These are phyloP conservation scores for Thalia dealbata DNA, from an alignment of 176 grass and related monocot genomes.

Conservation along the genomic window DNA sequence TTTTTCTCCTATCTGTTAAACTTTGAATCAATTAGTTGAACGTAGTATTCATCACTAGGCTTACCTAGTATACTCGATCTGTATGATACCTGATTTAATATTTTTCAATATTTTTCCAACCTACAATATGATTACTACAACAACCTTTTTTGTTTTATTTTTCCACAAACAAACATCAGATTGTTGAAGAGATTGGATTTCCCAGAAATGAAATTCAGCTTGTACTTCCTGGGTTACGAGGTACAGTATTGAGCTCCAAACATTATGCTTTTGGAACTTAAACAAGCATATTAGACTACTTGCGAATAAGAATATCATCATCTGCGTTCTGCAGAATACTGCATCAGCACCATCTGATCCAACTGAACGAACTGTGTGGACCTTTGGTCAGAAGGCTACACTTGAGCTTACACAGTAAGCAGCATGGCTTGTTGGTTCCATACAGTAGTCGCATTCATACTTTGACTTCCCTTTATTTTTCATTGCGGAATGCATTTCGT, in stretches of 20 bases:
- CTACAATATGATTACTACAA: not conserved
- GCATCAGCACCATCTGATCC: conserved; percentile 58
- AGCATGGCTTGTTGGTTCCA: not conserved
- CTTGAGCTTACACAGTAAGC: conserved; percentile 88
- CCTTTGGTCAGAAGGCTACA: conserved; percentile 90
- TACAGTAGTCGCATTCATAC: conserved; percentile 1
- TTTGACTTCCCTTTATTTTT: not conserved
- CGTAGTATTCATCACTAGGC: too few relatives aligned
- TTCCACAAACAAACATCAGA: conserved; percentile 21
- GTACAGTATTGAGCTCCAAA: too few relatives aligned
- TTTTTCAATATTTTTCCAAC: too few relatives aligned
- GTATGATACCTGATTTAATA: not conserved
- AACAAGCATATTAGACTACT: not conserved
- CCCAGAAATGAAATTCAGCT: conserved; percentile 89
- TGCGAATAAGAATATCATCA: not conserved
- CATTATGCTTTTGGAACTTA: not conserved
- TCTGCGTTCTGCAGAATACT: conserved; percentile 40
- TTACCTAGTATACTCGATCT: not conserved
- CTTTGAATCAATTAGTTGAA: not conserved
- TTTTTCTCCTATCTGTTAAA: not conserved
- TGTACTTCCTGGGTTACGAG: conserved; percentile 96
- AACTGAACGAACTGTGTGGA: conserved; percentile 67
- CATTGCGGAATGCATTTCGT: not conserved
- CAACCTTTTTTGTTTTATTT: not conserved
- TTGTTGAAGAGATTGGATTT: conserved; percentile 96